These are phyloP conservation scores for Curvularia hawaiiensis DNA, from an alignment of 2,329 filamentous ascomycete genomes.

Conservation along the genomic window DNA sequence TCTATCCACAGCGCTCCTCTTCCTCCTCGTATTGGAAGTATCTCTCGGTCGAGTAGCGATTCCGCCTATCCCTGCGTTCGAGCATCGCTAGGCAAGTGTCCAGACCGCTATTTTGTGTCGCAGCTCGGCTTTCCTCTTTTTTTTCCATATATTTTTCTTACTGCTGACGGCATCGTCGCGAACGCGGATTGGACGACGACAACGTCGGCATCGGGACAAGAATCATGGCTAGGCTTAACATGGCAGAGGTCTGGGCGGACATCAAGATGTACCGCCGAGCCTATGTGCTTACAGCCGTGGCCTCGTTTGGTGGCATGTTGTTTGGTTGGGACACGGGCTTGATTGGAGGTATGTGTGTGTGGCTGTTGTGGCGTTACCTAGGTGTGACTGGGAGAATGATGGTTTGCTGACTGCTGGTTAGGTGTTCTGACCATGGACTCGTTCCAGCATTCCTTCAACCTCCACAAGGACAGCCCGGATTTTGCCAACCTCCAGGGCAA, in stretches of 20 bases:
- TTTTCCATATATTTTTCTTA: neutral
- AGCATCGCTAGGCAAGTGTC: no score
- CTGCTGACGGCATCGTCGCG: neutral
- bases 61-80: no score
- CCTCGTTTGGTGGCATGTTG: conserved; percentile 49
- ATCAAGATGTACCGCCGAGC: conserved; percentile 48
- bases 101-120: no score
- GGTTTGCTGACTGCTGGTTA: neutral
- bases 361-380: neutral
- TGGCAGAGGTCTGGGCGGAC: conserved; percentile 46
- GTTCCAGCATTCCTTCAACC: conserved; percentile 50
- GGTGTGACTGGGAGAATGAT: neutral
- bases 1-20: no score
- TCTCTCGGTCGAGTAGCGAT: no score
- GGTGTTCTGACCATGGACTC: conserved; percentile 52
- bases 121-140: neutral
- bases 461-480: conserved; percentile 38
- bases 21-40: no score
- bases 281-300: conserved; percentile 50
- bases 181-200: neutral
- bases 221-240: conserved; percentile 40
- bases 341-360: conserved; percentile 30
- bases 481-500: conserved; percentile 51
- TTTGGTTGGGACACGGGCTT: conserved; percentile 48
- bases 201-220: neutral